Evolutionary conservation across 495 filamentous ascomycete genomes (phyloP), one percentile per base, ranked within the genome.

Genomic region (Xylaria cubensis): DNA sequence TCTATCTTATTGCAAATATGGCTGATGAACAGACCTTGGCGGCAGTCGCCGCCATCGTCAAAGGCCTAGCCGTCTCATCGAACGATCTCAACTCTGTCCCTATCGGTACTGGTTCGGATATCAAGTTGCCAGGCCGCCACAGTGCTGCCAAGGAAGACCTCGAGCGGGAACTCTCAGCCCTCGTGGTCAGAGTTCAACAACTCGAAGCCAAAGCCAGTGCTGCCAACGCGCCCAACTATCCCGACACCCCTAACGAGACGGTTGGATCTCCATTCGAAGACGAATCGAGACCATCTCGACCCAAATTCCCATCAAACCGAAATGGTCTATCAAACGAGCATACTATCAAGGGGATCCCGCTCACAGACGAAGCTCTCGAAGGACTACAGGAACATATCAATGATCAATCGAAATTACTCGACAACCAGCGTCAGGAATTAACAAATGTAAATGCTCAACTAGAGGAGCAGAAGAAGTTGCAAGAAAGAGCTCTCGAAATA

Each of bases 371-470:
- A 74, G 90, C 92, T 62, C 89, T 94, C 51, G 89, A 88, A 74
- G 88, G 88, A 39, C 85, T 94, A 56, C 89, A 88, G 50, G 92
- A 93, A 70, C 90, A 93, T 80, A 91, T 94, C 53, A 88, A 93
- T 72, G 91, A 93, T 74, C 92, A 94, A 81, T 91, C 92, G 53
- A 91, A 93, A 75, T 86, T 92, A 72, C 92, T 95, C 73, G 88
- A 91, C 71, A 89, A 84, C 75, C 92, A 93, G 76, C 92, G 91
- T 72, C 86, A 90, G 74, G 90, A 92, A 75, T 88, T 93, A 51
- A 87, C 86, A 44, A 88, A 87, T 68, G 90, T 94, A 51, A 90
- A 92, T 70, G 92, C 85, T 42, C 87, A 90, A 81, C 78, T 93
- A 8, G 83, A 88, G 13, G 88, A 92, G 82, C 87, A 93, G 71